Evolutionary conservation across 2,329 filamentous ascomycete species (phyloP).

Genomic region (Sporothrix pallida): DNA sequence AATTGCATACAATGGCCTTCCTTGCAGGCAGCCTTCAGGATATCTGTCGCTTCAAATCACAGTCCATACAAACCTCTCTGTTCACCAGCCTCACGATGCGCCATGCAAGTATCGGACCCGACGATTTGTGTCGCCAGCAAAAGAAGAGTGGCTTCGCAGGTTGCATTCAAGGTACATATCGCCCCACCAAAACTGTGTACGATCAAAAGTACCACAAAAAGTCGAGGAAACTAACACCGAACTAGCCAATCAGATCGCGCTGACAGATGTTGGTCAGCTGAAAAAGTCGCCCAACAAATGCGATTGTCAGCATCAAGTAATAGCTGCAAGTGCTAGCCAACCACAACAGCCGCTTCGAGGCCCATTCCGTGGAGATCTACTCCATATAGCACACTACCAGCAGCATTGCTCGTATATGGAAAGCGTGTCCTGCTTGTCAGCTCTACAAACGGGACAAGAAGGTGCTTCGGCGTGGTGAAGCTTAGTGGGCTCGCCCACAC

Average conservation of each 20-base stretch:
- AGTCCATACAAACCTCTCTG: background rate
- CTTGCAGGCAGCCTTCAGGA: background rate
- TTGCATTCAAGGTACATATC: background rate
- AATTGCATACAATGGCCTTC: background rate
- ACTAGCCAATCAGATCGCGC: conserved; percentile 9
- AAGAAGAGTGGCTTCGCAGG: background rate
- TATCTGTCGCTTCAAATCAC: background rate
- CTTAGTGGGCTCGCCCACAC: conserved; percentile 5
- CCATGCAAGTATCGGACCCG: background rate
- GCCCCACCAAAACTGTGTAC: background rate
- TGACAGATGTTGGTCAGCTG: conserved; percentile 13
- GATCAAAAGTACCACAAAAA: background rate
- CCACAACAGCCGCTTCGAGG: background rate
- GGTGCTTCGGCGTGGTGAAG: conserved; percentile 3
- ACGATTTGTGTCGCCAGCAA: background rate
- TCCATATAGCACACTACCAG: background rate
- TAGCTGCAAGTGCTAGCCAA: background rate
- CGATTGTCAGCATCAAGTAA: conserved; percentile 35
- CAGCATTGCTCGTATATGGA: background rate
- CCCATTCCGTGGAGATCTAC: background rate
- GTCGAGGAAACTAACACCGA: background rate
- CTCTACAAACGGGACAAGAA: conserved; percentile 26
- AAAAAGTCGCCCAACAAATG: background rate
- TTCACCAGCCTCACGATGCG: background rate
- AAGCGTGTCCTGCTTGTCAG: conserved; percentile 8